Conservation (phyloP, 1,284 basidiomycete genomes). For the Somion occarium region DNA sequence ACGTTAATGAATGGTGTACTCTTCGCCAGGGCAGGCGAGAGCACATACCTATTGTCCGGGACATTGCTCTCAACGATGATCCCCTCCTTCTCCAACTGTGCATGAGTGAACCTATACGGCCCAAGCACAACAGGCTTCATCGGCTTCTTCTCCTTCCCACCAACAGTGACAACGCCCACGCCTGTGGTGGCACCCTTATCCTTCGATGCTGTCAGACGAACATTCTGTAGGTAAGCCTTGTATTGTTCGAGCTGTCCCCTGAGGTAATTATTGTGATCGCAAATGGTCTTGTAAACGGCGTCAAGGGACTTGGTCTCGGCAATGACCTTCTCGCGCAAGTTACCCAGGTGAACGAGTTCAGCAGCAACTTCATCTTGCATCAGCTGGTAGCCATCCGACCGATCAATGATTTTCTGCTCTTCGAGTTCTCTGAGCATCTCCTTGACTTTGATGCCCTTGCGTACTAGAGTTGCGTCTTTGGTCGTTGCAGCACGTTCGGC, state of each 20-base stretch:
- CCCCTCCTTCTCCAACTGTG: constrained; percentile 98
- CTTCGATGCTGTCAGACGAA: constrained; percentile 84
- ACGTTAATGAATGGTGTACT: constrained; percentile 9
- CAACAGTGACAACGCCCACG: constrained; percentile 93
- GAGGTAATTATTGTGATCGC: constrained; percentile 98
- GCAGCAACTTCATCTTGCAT: constrained; percentile 97
- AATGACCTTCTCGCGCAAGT: constrained; percentile 93
- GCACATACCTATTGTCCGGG: constrained; percentile 84
- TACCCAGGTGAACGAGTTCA: constrained; percentile 94
- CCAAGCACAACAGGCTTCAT: constrained; percentile 84
- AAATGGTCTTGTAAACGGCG: constrained; percentile 97
- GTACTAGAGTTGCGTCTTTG: constrained; percentile 92
- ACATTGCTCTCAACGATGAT: constrained; percentile 99
- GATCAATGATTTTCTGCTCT: constrained; percentile 84
- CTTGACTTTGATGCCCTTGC: constrained; percentile 98
- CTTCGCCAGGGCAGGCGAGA: neutral
- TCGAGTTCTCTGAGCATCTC: constrained; percentile 97
- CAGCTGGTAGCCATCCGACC: constrained; percentile 80
- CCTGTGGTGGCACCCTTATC: constrained; percentile 81
- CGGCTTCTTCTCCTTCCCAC: constrained; percentile 96
- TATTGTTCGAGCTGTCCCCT: constrained; percentile 97
- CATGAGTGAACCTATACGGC: constrained; percentile 96
- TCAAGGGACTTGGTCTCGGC: constrained; percentile 91
- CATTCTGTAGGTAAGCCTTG: constrained; percentile 98
- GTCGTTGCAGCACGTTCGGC: constrained; percentile 96